Conservation (phyloP, 768 basidiomycete species). For the Leucosporidium creatinivorum region DNA sequence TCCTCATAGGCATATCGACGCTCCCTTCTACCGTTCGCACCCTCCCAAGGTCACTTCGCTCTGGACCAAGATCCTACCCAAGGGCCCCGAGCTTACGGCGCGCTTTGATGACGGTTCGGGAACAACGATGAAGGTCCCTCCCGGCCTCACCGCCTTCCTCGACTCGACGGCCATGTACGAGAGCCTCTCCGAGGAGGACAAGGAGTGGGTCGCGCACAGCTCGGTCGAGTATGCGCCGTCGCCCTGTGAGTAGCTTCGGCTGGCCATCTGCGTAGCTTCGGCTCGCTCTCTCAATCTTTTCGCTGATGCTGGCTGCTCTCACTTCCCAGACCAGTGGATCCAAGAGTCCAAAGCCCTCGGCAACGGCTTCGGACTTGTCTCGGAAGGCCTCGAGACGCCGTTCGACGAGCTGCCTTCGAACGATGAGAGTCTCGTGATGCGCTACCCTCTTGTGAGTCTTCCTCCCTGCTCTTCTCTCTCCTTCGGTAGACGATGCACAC, state of each 20-base stretch:
- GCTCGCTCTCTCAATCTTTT: not conserved
- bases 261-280: not conserved
- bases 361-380: not conserved
- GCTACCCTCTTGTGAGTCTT: not conserved
- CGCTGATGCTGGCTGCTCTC: not conserved
- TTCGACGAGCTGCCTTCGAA: constrained; percentile 1
- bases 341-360: not conserved
- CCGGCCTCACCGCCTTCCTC: constrained; percentile 2
- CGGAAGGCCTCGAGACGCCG: constrained; percentile 4
- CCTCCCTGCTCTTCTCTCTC: not conserved
- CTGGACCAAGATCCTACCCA: constrained; percentile 3
- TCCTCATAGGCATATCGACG: constrained; percentile 4
- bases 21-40: not conserved
- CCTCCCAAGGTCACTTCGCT: constrained; percentile 1
- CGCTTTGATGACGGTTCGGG: constrained; percentile 1
- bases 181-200: not conserved
- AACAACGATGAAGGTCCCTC: not conserved
- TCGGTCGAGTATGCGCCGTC: constrained; percentile 15
- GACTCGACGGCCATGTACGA: not conserved
- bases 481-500: no score
- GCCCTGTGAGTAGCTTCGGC: not conserved
- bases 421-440: not conserved
- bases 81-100: not conserved
- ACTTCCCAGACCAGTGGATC: not conserved
- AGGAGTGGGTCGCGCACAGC: not conserved